Conservation (phyloP, 2,329 filamentous ascomycete species). For the Neofusicoccum sp. region DNA sequence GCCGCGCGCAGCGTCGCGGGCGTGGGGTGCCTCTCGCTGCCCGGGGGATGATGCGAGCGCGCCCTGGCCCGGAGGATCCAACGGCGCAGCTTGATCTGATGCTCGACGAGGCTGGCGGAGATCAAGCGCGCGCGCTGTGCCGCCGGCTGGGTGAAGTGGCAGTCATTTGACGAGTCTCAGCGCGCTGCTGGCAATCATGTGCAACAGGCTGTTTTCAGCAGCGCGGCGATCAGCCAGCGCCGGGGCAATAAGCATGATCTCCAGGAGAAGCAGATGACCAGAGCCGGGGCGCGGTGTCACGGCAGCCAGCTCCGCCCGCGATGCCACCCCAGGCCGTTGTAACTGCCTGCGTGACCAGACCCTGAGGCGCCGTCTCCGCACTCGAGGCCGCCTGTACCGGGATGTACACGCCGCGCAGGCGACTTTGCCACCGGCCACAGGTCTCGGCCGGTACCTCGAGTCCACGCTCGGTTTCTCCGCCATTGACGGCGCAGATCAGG, state of each 20-base stretch:
- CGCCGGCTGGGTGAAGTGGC: slow-evolving; percentile 11
- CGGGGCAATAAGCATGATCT: slow-evolving; percentile 3
- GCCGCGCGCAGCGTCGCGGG: neutral
- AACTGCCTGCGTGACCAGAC: slow-evolving; percentile 13
- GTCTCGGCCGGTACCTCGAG: slow-evolving; percentile 10
- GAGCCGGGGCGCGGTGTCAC: slow-evolving; percentile 13
- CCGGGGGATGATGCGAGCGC: neutral
- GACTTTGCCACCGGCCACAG: neutral
- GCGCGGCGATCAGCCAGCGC: neutral
- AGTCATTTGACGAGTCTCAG: slow-evolving; percentile 17
- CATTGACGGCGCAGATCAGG: slow-evolving; percentile 11
- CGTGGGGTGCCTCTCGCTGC: neutral
- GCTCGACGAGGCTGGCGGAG: slow-evolving; percentile 9
- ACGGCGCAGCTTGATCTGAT: slow-evolving; percentile 2
- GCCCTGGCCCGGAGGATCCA: slow-evolving; percentile 4
- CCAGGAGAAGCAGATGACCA: slow-evolving; percentile 18
- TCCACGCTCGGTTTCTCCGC: slow-evolving; percentile 2
- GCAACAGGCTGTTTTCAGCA: slow-evolving; percentile 17
- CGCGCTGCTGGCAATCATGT: slow-evolving; percentile 8
- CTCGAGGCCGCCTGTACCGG: neutral
- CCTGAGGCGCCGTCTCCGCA: slow-evolving; percentile 14
- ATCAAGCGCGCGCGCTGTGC: neutral
- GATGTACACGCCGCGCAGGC: slow-evolving; percentile 2
- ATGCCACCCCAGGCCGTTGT: slow-evolving; percentile 2
- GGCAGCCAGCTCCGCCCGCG: slow-evolving; percentile 4